phyloP scores from a whole-genome alignment of 176 grass and related monocot genomes.

The Leersia perrieri region DNA sequence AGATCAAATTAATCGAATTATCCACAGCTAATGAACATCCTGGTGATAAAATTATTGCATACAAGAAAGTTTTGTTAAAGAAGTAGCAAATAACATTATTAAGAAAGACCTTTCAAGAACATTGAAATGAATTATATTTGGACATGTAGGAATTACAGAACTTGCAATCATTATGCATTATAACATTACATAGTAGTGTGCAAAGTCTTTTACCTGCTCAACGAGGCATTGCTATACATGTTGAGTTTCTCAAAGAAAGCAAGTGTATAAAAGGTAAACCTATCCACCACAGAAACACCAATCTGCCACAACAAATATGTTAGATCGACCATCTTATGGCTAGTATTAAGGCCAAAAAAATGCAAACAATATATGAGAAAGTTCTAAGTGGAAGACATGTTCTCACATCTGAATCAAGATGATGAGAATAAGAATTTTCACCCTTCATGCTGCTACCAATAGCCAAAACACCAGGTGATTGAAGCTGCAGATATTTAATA shows the following conservation, averaged over 20 bases:
- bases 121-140: constrained; percentile 5
- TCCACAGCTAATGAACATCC: not conserved
- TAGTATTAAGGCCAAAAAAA: constrained; percentile 1
- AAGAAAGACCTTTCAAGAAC: not conserved
- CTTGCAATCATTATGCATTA: not conserved
- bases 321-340: constrained; percentile 9
- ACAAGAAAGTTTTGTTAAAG: constrained; percentile 10
- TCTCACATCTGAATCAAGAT: constrained; percentile 97
- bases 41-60: not conserved
- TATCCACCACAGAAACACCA: constrained; percentile 99
- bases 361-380: constrained; percentile 12
- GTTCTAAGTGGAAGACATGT: constrained; percentile 14
- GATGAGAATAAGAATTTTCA: constrained; percentile 99
- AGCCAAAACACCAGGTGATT: constrained; percentile 89
- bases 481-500: constrained; percentile 59
- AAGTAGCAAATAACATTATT: not conserved
- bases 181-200: not conserved
- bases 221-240: constrained; percentile 99
- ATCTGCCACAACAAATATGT: constrained; percentile 55
- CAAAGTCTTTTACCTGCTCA: constrained; percentile 68
- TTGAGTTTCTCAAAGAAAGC: constrained; percentile 97
- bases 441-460: constrained; percentile 99
- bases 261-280: constrained; percentile 97
- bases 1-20: constrained; percentile 2
- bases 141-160: not conserved